A percentile compares a stretch with the other conserved stretches of the same genome.
phyloP scores from a whole-genome alignment of 148 eudicot genomes.

The Camellia sinensis region DNA sequence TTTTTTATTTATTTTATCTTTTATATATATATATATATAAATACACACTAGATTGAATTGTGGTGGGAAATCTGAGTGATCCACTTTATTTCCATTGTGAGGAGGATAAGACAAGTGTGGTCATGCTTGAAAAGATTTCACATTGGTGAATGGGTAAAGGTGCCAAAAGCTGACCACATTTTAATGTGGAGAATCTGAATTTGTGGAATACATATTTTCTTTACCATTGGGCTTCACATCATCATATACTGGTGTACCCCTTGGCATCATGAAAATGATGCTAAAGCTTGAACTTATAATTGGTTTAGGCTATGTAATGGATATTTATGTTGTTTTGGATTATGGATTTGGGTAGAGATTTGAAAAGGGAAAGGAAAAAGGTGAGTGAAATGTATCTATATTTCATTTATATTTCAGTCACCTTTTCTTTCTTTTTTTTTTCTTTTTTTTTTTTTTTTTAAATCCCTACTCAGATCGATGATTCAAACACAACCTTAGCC shows the following conservation, averaged over 20 bases:
- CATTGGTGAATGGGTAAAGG: neutral
- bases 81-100: neutral
- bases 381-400: no score
- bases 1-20: neutral
- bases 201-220: neutral
- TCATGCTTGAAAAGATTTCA: neutral
- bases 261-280: neutral
- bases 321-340: neutral
- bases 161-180: neutral
- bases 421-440: no score
- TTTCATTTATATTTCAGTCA: no score
- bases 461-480: neutral
- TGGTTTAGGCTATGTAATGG: neutral
- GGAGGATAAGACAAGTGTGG: neutral
- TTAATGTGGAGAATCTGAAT: conserved; percentile 3
- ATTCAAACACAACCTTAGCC: no score
- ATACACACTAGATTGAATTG: neutral
- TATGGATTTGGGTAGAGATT: no score
- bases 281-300: neutral
- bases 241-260: neutral
- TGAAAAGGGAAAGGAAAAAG: no score
- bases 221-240: neutral
- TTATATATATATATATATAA: no score
- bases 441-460: no score
- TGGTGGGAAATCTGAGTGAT: neutral